Percentiles rank a stretch among this genome's conserved stretches.
Evolutionary conservation across 257 asterid genomes (phyloP).

Genomic region (Hygrophila difformis): DNA sequence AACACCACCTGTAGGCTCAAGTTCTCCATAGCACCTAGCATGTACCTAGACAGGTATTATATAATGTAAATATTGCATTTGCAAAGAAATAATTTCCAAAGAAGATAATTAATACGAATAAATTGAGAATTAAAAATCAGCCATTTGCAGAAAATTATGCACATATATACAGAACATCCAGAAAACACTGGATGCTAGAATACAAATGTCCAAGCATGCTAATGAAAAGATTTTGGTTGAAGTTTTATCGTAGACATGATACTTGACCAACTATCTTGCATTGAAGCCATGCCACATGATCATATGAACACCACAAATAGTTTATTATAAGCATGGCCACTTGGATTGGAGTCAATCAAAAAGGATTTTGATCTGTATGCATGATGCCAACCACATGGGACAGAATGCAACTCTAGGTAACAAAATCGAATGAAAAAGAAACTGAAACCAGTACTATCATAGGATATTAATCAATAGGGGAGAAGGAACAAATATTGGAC

Average conservation of each 20-base stretch:
- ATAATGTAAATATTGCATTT: neutral
- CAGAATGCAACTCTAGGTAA: conserved; percentile 3
- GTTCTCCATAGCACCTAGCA: conserved; percentile 96
- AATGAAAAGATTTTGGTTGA: too few species aligned
- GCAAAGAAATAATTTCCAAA: neutral
- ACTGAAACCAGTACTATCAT: conserved; percentile 6
- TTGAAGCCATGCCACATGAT: conserved; percentile 7
- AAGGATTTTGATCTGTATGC: conserved; percentile 13
- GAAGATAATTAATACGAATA: neutral
- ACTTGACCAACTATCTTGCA: too few species aligned
- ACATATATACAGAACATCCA: neutral
- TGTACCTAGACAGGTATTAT: conserved; percentile 63
- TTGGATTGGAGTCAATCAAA: conserved; percentile 14
- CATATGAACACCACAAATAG: conserved; percentile 7
- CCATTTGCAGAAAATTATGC: neutral
- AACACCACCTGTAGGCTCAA: conserved; percentile 67
- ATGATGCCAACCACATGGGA: conserved; percentile 5
- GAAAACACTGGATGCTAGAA: conserved; percentile 9
- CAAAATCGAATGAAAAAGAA: conserved; percentile 2
- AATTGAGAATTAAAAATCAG: neutral
- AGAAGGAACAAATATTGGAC: conserved; percentile 2
- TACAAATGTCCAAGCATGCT: too few species aligned
- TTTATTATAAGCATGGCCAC: conserved; percentile 9
- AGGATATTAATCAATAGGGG: conserved; percentile 5
- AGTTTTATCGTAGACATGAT: too few species aligned